These are phyloP conservation scores for Aspergillus fructus DNA, from an alignment of 2,329 filamentous ascomycete species.

Conservation along the genomic window DNA sequence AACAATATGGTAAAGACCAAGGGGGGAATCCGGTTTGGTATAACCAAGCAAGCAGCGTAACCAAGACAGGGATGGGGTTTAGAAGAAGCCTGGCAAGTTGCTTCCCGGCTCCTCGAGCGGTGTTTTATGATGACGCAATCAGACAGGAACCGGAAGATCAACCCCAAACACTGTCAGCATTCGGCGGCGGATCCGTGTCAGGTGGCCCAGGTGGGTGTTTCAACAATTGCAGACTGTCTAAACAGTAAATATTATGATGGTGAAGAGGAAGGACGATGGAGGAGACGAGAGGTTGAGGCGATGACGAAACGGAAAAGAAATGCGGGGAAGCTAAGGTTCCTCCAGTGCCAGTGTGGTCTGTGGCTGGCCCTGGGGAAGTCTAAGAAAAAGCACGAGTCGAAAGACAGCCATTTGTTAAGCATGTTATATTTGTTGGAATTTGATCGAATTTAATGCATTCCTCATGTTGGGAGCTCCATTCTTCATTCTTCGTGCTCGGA, in stretches of 20 bases:
- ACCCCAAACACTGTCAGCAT: background rate
- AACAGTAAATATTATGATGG: background rate
- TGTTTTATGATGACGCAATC: slow-evolving; percentile 16
- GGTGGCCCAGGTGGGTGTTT: background rate
- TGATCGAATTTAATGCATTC: background rate
- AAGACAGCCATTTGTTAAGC: background rate
- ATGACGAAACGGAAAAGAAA: slow-evolving; percentile 2
- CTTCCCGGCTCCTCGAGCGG: background rate
- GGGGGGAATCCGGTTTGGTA: background rate
- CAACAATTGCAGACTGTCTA: background rate
- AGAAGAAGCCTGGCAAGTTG: background rate
- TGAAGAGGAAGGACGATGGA: background rate
- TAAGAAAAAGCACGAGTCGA: background rate
- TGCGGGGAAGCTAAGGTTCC: slow-evolving; percentile 12
- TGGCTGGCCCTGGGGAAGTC: background rate
- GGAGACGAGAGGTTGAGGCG: background rate
- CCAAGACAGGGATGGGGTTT: background rate
- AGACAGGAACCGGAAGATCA: background rate
- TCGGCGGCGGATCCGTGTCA: too few relatives aligned
- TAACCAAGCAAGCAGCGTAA: background rate
- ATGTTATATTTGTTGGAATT: background rate
- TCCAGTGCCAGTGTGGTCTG: background rate
- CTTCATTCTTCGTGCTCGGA: background rate
- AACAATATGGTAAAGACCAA: background rate
- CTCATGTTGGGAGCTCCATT: background rate